Conservation (phyloP, 805 yeast species). For the Candida sithepensis region DNA sequence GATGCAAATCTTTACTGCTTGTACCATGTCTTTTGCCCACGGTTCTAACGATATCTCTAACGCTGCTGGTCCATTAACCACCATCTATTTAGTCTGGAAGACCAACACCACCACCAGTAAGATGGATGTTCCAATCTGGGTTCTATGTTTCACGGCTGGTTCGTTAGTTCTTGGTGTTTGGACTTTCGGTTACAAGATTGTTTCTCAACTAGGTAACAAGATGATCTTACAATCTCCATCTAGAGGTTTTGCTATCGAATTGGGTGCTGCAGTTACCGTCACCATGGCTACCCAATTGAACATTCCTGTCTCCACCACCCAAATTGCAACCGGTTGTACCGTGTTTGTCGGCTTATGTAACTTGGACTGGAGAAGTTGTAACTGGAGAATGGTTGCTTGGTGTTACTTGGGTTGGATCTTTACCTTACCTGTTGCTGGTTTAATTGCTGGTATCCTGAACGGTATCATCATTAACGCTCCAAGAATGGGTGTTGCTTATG, state of each 20-base stretch:
- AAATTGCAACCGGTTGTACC: slow-evolving; percentile 75
- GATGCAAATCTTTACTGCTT: slow-evolving; percentile 69
- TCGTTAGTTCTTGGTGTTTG: slow-evolving; percentile 66
- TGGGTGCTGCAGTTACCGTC: slow-evolving; percentile 74
- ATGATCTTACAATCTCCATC: slow-evolving; percentile 74
- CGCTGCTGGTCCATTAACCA: slow-evolving; percentile 72
- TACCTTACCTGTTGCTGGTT: slow-evolving; percentile 71
- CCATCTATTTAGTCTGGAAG: slow-evolving; percentile 61
- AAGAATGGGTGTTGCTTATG: slow-evolving; percentile 30
- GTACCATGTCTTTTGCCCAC: slow-evolving; percentile 79
- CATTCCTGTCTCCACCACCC: slow-evolving; percentile 76
- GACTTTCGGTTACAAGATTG: slow-evolving; percentile 66
- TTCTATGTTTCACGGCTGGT: slow-evolving; percentile 62
- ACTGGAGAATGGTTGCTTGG: slow-evolving; percentile 76
- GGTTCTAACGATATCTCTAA: slow-evolving; percentile 80
- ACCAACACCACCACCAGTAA: slow-evolving; percentile 43
- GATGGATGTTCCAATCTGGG: slow-evolving; percentile 68
- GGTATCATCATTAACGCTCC: slow-evolving; percentile 69
- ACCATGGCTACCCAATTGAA: slow-evolving; percentile 71
- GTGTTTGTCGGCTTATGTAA: slow-evolving; percentile 75
- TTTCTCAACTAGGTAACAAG: slow-evolving; percentile 69
- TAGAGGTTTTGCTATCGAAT: slow-evolving; percentile 71
- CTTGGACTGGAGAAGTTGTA: slow-evolving; percentile 56
- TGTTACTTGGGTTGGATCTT: slow-evolving; percentile 69
- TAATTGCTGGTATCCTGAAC: slow-evolving; percentile 63